These are phyloP conservation scores for Pisolithus orientalis DNA, from an alignment of 768 basidiomycete species.

Conservation along the genomic window DNA sequence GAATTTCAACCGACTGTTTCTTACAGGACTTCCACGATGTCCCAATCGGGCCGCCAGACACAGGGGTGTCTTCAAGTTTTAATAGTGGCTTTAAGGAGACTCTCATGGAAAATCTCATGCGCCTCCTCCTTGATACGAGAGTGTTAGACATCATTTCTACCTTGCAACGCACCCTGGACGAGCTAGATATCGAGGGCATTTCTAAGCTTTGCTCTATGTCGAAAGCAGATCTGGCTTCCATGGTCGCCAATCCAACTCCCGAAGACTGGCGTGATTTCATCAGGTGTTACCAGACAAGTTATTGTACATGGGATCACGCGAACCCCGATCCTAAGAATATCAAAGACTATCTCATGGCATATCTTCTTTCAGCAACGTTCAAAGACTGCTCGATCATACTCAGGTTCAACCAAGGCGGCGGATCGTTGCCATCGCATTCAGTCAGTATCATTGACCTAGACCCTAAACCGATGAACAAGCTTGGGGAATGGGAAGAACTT, in stretches of 20 bases:
- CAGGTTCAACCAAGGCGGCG: constrained; percentile 15
- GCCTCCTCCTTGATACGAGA: constrained; percentile 42
- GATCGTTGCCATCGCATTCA: constrained; percentile 19
- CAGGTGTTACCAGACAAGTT: constrained; percentile 40
- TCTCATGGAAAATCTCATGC: constrained; percentile 46
- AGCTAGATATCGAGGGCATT: constrained; percentile 82
- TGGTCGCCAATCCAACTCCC: constrained; percentile 46
- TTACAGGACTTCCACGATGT: constrained; percentile 4
- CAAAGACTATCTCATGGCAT: constrained; percentile 63
- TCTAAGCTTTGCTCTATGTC: constrained; percentile 32
- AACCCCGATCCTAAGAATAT: constrained; percentile 39
- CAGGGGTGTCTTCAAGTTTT: constrained; percentile 5
- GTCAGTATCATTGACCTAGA: constrained; percentile 84
- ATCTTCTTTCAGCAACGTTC: constrained; percentile 87
- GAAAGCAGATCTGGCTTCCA: constrained; percentile 20
- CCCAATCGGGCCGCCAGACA: constrained; percentile 11
- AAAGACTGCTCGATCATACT: constrained; percentile 89
- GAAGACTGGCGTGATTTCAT: constrained; percentile 65
- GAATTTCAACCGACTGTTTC: constrained; percentile 1
- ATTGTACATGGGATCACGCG: constrained; percentile 30
- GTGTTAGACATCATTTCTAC: constrained; percentile 47
- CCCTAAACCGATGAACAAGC: constrained; percentile 59
- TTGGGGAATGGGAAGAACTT: constrained; percentile 66
- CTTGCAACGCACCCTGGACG: constrained; percentile 74
- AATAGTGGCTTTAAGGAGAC: constrained; percentile 37